These are phyloP conservation scores for Chalciporus piperatus DNA, from an alignment of 768 basidiomycete genomes.

Conservation along the genomic window DNA sequence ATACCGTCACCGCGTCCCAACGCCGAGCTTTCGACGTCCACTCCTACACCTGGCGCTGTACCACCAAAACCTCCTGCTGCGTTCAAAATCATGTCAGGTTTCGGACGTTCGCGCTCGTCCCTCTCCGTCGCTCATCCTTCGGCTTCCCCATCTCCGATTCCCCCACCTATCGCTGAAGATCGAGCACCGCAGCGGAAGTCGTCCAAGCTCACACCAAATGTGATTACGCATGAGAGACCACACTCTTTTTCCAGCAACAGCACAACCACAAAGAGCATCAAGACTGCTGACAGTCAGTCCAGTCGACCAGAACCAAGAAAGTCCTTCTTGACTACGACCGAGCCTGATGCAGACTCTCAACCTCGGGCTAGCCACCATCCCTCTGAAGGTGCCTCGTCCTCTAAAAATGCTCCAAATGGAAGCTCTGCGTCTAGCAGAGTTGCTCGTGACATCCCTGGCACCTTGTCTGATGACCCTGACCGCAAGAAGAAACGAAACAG, in stretches of 20 bases:
- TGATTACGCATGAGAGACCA: slow-evolving; percentile 44
- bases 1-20: slow-evolving; percentile 48
- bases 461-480: slow-evolving; percentile 12
- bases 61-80: slow-evolving; percentile 50
- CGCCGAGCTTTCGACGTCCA: slow-evolving; percentile 40
- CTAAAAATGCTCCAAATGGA: slow-evolving; percentile 12
- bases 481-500: slow-evolving; percentile 28
- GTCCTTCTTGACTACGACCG: slow-evolving; percentile 34
- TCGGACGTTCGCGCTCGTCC: slow-evolving; percentile 64
- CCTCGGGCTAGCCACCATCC: slow-evolving; percentile 11
- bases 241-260: slow-evolving; percentile 59
- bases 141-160: slow-evolving; percentile 27
- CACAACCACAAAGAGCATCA: slow-evolving; percentile 56
- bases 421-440: slow-evolving; percentile 5
- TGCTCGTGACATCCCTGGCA: slow-evolving; percentile 10
- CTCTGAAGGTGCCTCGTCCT: slow-evolving; percentile 20
- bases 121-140: slow-evolving; percentile 40
- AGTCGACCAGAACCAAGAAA: slow-evolving; percentile 38
- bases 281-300: slow-evolving; percentile 48
- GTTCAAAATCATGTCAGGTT: slow-evolving; percentile 62
- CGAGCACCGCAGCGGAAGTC: slow-evolving; percentile 27
- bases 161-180: slow-evolving; percentile 23
- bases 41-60: slow-evolving; percentile 15
- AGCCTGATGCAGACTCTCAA: slow-evolving; percentile 26
- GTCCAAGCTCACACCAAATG: slow-evolving; percentile 38